Conservation (phyloP, 352 stramenopile genomes). For the Phytophthora brassicae region DNA sequence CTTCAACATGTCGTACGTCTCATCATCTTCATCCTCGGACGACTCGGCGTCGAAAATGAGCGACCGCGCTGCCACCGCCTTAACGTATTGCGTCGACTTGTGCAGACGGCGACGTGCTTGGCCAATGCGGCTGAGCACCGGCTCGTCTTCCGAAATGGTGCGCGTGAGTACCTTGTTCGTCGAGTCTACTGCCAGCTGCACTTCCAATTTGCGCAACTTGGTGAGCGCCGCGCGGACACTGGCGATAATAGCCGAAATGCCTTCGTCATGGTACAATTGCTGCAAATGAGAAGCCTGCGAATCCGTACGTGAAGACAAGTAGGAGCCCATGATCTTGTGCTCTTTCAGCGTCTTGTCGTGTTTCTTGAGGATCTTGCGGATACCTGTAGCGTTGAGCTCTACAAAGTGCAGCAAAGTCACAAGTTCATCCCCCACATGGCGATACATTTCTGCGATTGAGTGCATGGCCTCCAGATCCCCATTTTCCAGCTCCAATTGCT, state of each 20-base stretch:
- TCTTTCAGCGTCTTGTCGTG: constrained; percentile 86
- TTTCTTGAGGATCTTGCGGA: constrained; percentile 91
- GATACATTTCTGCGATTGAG: constrained; percentile 59
- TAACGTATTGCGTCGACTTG: constrained; percentile 85
- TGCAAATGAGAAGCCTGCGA: constrained; percentile 83
- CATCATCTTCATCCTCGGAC: constrained; percentile 83
- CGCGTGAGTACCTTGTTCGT: constrained; percentile 38
- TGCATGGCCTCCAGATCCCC: constrained; percentile 74
- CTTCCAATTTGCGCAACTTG: constrained; percentile 59
- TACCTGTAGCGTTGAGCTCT: constrained; percentile 84
- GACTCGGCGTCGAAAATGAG: constrained; percentile 84
- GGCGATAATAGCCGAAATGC: constrained; percentile 87
- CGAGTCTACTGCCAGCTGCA: constrained; percentile 32
- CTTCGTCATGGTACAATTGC: constrained; percentile 86
- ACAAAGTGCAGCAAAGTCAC: constrained; percentile 85
- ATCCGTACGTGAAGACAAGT: constrained; percentile 78
- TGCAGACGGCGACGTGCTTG: constrained; percentile 65
- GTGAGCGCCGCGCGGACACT: constrained; percentile 71
- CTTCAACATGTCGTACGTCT: constrained; percentile 61
- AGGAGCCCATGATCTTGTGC: constrained; percentile 86
- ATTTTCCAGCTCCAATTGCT: constrained; percentile 44
- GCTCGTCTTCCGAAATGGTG: constrained; percentile 76
- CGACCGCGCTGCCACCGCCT: constrained; percentile 77
- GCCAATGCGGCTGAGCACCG: constrained; percentile 71
- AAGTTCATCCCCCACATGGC: constrained; percentile 76